Conservation (phyloP, 1,284 basidiomycete genomes). For the Moesziomyces globuligerus region DNA sequence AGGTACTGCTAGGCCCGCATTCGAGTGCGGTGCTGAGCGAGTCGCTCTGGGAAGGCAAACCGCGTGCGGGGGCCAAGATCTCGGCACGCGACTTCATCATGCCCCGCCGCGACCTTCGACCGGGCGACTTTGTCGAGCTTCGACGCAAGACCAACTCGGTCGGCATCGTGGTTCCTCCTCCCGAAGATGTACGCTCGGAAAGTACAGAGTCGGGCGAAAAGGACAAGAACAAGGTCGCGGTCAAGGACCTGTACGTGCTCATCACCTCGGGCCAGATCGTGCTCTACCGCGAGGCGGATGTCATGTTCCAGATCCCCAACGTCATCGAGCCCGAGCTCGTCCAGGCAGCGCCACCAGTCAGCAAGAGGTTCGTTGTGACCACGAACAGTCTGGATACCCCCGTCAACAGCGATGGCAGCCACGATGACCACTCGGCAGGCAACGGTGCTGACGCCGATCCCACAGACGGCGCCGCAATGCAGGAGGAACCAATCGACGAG, state of each 20-base stretch:
- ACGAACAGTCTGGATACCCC: constrained; percentile 15
- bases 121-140: constrained; percentile 49
- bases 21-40: constrained; percentile 9
- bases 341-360: constrained; percentile 2
- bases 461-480: constrained; percentile 5
- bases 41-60: constrained; percentile 4
- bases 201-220: not conserved
- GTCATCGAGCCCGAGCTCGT: constrained; percentile 25
- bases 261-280: constrained; percentile 29
- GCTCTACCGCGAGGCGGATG: constrained; percentile 33
- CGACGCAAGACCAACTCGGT: constrained; percentile 2
- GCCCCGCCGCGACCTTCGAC: constrained; percentile 17
- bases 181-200: constrained; percentile 5
- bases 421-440: constrained; percentile 14
- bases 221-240: not conserved
- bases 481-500: constrained; percentile 34
- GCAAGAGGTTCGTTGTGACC: constrained; percentile 20
- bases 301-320: constrained; percentile 42
- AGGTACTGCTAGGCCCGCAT: constrained; percentile 24
- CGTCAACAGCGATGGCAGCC: constrained; percentile 13
- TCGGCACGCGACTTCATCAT: constrained; percentile 22
- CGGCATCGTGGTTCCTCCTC: constrained; percentile 25
- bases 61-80: not conserved
- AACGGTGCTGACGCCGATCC: constrained; percentile 8
- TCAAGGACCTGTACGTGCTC: constrained; percentile 35